Evolutionary conservation across 2,329 filamentous ascomycete species (phyloP).

Genomic region (Colletotrichum sojae): DNA sequence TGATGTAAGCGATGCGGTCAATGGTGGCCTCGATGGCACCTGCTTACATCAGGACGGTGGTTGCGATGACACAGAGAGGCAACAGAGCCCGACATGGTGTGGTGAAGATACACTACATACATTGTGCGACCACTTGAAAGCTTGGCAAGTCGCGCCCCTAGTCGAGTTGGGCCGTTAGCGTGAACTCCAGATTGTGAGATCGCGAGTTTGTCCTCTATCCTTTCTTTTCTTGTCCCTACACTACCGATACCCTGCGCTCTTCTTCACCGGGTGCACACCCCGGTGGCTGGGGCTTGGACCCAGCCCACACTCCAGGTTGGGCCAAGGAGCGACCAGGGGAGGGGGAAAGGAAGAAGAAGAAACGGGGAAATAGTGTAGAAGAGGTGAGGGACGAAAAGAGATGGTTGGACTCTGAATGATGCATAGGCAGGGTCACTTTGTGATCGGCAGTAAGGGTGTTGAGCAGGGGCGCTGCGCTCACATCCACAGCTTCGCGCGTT

Average conservation of each 20-base stretch:
- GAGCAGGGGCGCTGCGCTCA: not conserved
- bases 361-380: not conserved
- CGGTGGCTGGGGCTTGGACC: conserved; percentile 14
- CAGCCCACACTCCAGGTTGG: not conserved
- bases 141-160: conserved; percentile 36
- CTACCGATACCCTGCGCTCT: not conserved
- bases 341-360: no score
- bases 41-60: not conserved
- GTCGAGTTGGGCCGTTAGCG: conserved; percentile 36
- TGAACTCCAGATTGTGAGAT: conserved; percentile 36
- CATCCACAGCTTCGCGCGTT: no score
- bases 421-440: conserved; percentile 7
- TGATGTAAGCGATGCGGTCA: no score
- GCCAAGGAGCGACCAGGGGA: not conserved
- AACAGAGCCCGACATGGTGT: conserved; percentile 11
- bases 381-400: not conserved
- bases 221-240: no score
- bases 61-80: not conserved
- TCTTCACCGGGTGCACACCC: conserved; percentile 14
- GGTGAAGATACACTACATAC: conserved; percentile 30
- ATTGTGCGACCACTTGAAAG: conserved; percentile 10
- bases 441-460: conserved; percentile 21
- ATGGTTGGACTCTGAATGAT: not conserved
- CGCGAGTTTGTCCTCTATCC: conserved; percentile 25
- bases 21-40: no score